Conservation (phyloP, 495 filamentous ascomycete species). For the Aspergillus nidulans region DNA sequence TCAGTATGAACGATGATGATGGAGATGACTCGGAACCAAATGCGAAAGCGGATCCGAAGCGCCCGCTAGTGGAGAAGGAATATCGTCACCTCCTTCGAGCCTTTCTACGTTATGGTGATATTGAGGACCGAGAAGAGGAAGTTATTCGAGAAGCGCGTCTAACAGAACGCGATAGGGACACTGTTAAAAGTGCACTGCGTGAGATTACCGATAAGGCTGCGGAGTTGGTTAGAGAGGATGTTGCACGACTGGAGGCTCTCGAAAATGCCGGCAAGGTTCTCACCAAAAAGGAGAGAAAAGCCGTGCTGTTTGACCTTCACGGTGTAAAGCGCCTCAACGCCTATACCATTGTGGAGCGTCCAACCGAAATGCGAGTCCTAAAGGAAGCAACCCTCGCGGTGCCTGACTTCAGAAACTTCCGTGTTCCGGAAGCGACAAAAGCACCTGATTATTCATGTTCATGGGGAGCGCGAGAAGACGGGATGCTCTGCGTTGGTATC, state of each 20-base stretch:
- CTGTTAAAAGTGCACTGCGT: slow-evolving; percentile 64
- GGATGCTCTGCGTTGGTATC: slow-evolving; percentile 94
- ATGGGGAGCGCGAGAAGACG: slow-evolving; percentile 92
- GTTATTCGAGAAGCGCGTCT: slow-evolving; percentile 81
- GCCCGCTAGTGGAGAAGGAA: slow-evolving; percentile 84
- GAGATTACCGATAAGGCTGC: slow-evolving; percentile 70
- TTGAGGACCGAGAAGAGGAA: slow-evolving; percentile 81
- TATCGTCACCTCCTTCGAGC: slow-evolving; percentile 83
- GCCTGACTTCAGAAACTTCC: slow-evolving; percentile 68
- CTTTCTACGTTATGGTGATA: slow-evolving; percentile 80
- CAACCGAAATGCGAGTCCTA: slow-evolving; percentile 79
- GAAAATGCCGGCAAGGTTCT: slow-evolving; percentile 67
- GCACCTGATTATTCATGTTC: slow-evolving; percentile 77
- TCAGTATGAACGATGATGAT: slow-evolving; percentile 55
- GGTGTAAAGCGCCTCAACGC: slow-evolving; percentile 93
- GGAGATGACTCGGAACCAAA: slow-evolving; percentile 54
- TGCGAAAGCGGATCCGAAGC: slow-evolving; percentile 71
- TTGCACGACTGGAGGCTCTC: slow-evolving; percentile 51
- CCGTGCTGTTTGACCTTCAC: slow-evolving; percentile 87
- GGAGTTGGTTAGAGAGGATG: slow-evolving; percentile 65
- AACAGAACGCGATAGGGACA: slow-evolving; percentile 69
- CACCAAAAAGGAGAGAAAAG: slow-evolving; percentile 96
- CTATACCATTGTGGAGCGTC: slow-evolving; percentile 85
- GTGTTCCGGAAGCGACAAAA: slow-evolving; percentile 87
- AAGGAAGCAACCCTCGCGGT: slow-evolving; percentile 62